Base-by-base conservation (phyloP, 306 rosid species). In the Cicer pinnatifidum region DNA sequence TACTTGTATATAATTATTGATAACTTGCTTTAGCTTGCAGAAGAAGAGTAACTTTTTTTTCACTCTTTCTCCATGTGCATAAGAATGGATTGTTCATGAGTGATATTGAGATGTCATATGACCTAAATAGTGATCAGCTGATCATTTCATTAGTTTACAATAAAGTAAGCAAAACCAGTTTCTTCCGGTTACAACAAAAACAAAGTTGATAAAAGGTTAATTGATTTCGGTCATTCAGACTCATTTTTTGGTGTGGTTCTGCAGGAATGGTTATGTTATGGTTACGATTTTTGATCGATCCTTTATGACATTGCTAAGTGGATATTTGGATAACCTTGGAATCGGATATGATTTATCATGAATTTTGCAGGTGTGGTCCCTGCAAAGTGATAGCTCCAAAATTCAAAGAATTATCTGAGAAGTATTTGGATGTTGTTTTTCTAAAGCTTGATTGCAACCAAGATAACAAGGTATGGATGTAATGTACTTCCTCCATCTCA, bases 381-480 rank as follows among this genome's bases (percentile, higher is more conserved):
- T 94, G 99, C 93, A 94, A 91, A 82, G 94, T 94, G 76, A 94
- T 94, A 6, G 99, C 97, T 67, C 99, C 99, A 33, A 91, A 84
- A 75, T 94, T 19, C 69, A 79, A 83, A 85, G 89, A 88, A 56
- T 74, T 94, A 73, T 86, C 99, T 6, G 72, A 90, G 82, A 87
- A 90, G 88, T 88, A 91, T 70, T 81, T 81, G 23, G 99, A 94
- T 78, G 99, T 89, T 48, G 88, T 94, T 28, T 94, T 94, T 73
- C 84, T 91, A 76, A 94, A 94, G 90, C 97, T 94, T 28, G 99
- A 94, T 53, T 94, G 99, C 83, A 94, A 86, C 84, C 88, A 88
- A 83, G 96, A 91, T 4, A 94, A 94, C 82, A 94, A 80, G 97
- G 97, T 91, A 48, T 50, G 79, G n/a, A 17, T 50, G 11, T 48